Base-by-base conservation (phyloP, 768 basidiomycete genomes). In the Amanita exitialis region DNA sequence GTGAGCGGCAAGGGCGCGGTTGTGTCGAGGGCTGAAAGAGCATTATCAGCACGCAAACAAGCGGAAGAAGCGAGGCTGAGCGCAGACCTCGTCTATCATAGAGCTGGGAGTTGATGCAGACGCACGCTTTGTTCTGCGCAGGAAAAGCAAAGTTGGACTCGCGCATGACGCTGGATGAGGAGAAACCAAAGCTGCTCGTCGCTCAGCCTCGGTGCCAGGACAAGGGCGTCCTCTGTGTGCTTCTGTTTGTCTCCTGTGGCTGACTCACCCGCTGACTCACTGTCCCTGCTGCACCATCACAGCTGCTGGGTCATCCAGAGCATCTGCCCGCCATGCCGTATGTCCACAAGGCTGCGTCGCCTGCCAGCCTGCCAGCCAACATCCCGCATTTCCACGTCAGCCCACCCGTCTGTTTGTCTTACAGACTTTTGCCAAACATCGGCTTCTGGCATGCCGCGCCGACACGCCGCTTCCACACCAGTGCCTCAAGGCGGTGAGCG, bases 61-160 rank as follows among this genome's bases (percentile, higher is more conserved):
- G n/a, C 15, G 6, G 39, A 6, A 23, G 37, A 38, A 55, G 50
- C 54, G 54, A 45, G 34, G n/a, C 0, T 21, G 20, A 38, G 53
- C 39, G 37, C n/a, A 49, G 15, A 93, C 94, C 94, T 76, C 95
- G 70, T 59, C 95, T 74, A 70, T 98, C 94, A 61, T 98, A 97
- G 5, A 97, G 77, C 69, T 94, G 87, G 2, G 91, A 87, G 4
- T 91, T 89, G 53, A 98, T 96, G 59, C 89, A 91, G 43, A 97
- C 89, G 61, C 86, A 90, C 5, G 94, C 94, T 71, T 92, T 82
- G 71, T 94, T 94, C 75, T 94, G 92, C 42, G 83, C 82, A 15
- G 93, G 90, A 72, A 94, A 95, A 16, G 84, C 85, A 70, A 92
- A 94, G 76, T 94, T 96, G 59, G 88, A 86, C 66, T 96, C 93